Conservation (phyloP, 2,329 filamentous ascomycete species). For the Pseudogymnoascus sp. region DNA sequence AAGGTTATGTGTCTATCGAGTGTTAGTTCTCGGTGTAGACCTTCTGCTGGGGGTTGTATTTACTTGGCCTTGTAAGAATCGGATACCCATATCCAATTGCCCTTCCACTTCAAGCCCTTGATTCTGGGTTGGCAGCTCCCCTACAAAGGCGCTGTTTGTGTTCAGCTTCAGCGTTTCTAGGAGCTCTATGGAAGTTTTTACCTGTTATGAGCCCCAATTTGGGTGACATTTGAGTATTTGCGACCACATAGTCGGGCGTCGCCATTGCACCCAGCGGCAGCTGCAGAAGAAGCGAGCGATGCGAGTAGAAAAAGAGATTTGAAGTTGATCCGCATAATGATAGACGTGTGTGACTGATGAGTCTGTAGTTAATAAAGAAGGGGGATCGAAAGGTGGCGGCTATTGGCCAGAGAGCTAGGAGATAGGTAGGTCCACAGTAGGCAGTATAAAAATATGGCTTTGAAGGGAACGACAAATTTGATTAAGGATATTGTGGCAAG, state of each 20-base stretch:
- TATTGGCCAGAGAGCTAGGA: neutral
- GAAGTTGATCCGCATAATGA: slow-evolving; percentile 1
- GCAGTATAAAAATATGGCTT: neutral
- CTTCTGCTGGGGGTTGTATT: slow-evolving; percentile 38
- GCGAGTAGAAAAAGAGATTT: neutral
- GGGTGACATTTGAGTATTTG: slow-evolving; percentile 67
- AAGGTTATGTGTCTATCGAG: neutral
- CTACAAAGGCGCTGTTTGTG: slow-evolving; percentile 25
- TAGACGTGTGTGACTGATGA: neutral
- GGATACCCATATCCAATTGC: slow-evolving; percentile 55
- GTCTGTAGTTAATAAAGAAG: neutral
- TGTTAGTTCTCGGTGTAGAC: slow-evolving; percentile 38
- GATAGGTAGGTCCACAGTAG: neutral
- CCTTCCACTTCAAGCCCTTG: slow-evolving; percentile 51
- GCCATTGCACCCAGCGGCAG: slow-evolving; percentile 59
- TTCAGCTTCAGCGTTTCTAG: slow-evolving; percentile 36
- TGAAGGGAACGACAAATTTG: neutral
- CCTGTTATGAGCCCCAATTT: slow-evolving; percentile 63
- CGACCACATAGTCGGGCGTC: slow-evolving; percentile 64
- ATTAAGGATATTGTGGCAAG: neutral
- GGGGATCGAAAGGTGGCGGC: neutral
- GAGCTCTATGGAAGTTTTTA: slow-evolving; percentile 48
- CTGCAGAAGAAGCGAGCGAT: slow-evolving; percentile 17
- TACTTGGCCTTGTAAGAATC: slow-evolving; percentile 58
- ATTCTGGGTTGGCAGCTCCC: slow-evolving; percentile 34